These are phyloP conservation scores for Diaporthe citri DNA, from an alignment of 2,329 filamentous ascomycete genomes.

Conservation along the genomic window DNA sequence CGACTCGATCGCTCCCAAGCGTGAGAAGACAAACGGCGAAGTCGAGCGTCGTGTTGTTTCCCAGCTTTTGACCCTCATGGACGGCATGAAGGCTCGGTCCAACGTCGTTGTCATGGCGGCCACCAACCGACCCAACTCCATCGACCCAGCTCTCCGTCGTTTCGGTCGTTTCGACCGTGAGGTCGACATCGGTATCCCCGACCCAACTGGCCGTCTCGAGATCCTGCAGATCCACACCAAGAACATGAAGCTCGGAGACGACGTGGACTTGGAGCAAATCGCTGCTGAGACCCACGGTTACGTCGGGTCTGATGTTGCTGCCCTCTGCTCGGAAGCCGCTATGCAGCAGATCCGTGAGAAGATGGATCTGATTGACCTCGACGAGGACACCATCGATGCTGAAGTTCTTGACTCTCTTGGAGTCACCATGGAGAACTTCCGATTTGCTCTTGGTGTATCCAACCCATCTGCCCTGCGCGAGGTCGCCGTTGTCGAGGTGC, in stretches of 20 bases:
- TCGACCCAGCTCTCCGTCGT: slow-evolving; percentile 95
- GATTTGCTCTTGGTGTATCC: slow-evolving; percentile 95
- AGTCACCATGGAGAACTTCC: slow-evolving; percentile 99
- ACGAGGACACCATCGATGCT: slow-evolving; percentile 98
- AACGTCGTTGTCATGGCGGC: slow-evolving; percentile 99
- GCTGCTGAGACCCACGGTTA: slow-evolving; percentile 99
- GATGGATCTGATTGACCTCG: slow-evolving; percentile 99
- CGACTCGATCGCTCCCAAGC: slow-evolving; percentile 98
- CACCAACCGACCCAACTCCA: slow-evolving; percentile 98
- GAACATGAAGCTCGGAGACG: slow-evolving; percentile 99
- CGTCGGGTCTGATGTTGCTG: slow-evolving; percentile 97
- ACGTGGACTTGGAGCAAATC: slow-evolving; percentile 96
- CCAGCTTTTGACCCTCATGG: slow-evolving; percentile 95
- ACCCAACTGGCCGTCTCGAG: slow-evolving; percentile 97
- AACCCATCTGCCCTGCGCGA: slow-evolving; percentile 99
- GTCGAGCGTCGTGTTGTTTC: slow-evolving; percentile 99
- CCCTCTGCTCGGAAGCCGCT: slow-evolving; percentile 97
- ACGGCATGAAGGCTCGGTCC: slow-evolving; percentile 99
- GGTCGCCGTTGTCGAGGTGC: slow-evolving; percentile 98
- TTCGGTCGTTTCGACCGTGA: slow-evolving; percentile 99
- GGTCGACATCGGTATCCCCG: slow-evolving; percentile 97
- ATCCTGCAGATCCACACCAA: slow-evolving; percentile 99
- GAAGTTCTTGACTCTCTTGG: slow-evolving; percentile 98
- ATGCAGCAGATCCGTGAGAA: slow-evolving; percentile 99
- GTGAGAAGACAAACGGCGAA: slow-evolving; percentile 99